These are phyloP conservation scores for Malania oleifera DNA, from an alignment of 164 flowering plant genomes.

Conservation along the genomic window DNA sequence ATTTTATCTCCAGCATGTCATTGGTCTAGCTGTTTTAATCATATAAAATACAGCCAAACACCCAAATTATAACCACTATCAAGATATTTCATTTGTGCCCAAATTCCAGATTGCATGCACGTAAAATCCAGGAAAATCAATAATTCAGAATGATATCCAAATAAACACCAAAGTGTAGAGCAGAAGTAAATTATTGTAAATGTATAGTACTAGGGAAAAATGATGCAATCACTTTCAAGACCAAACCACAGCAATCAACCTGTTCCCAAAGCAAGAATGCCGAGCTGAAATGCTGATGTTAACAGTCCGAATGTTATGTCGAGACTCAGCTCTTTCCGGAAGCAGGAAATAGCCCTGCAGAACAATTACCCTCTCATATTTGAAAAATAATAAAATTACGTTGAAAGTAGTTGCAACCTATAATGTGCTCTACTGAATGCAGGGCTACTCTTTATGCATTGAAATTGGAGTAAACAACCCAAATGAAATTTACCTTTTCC, in stretches of 20 bases:
- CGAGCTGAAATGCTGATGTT: slow-evolving; percentile 87
- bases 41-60: too few species aligned
- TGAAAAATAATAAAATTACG: neutral
- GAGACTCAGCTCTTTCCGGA: slow-evolving; percentile 77
- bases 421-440: neutral
- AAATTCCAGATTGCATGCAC: too few species aligned
- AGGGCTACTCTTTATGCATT: neutral
- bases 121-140: too few species aligned
- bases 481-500: slow-evolving; percentile 61
- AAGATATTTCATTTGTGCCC: too few species aligned
- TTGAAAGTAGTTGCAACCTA: neutral
- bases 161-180: too few species aligned
- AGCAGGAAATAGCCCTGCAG: slow-evolving; percentile 84
- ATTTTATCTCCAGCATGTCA: too few species aligned
- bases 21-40: too few species aligned
- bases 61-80: too few species aligned
- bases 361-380: neutral
- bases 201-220: neutral
- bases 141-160: too few species aligned
- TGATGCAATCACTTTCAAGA: neutral
- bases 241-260: slow-evolving; percentile 30
- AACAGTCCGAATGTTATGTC: slow-evolving; percentile 65
- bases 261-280: slow-evolving; percentile 94
- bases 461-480: neutral
- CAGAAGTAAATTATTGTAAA: too few species aligned